Percentiles rank a stretch among this genome's conserved stretches.
Conservation (phyloP, 306 rosid genomes). For the Acmispon strigosus region DNA sequence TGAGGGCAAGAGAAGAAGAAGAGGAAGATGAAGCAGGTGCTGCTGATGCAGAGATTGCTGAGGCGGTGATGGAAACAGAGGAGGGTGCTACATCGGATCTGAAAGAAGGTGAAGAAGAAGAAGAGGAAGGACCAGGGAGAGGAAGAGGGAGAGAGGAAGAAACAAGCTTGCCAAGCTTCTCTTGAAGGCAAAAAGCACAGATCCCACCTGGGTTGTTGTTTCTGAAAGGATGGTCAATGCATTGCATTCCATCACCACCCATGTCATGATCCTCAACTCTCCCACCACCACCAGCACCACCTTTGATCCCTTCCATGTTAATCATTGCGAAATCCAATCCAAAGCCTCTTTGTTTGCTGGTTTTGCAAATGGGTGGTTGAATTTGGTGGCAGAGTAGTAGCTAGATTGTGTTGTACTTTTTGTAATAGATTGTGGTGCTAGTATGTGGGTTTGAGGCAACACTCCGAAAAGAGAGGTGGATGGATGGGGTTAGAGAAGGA, state of each 20-base stretch:
- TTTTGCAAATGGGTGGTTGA: neutral
- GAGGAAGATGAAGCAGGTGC: slow-evolving; percentile 3
- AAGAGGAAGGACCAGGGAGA: slow-evolving; percentile 47
- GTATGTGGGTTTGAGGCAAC: too few relatives aligned
- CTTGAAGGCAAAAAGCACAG: slow-evolving; percentile 93
- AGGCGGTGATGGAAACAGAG: neutral
- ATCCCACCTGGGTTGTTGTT: slow-evolving; percentile 84
- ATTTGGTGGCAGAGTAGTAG: neutral
- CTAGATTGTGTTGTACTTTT: neutral
- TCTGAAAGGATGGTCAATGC: slow-evolving; percentile 72
- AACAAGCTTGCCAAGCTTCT: slow-evolving; percentile 85
- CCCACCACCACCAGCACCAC: slow-evolving; percentile 28
- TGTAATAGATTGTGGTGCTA: too few relatives aligned
- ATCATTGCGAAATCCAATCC: neutral
- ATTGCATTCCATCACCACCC: slow-evolving; percentile 71
- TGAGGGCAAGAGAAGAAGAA: slow-evolving; percentile 25
- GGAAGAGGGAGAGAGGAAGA: slow-evolving; percentile 81
- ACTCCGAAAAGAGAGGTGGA: neutral
- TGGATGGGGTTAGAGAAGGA: neutral
- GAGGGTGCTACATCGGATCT: slow-evolving; percentile 43
- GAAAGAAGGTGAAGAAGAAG: slow-evolving; percentile 73
- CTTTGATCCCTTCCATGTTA: slow-evolving; percentile 45
- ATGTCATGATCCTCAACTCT: slow-evolving; percentile 55
- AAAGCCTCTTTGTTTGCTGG: neutral
- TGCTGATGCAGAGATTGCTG: neutral